Conservation (phyloP, 2,329 filamentous ascomycete species). For the Fusarium mexicanum region DNA sequence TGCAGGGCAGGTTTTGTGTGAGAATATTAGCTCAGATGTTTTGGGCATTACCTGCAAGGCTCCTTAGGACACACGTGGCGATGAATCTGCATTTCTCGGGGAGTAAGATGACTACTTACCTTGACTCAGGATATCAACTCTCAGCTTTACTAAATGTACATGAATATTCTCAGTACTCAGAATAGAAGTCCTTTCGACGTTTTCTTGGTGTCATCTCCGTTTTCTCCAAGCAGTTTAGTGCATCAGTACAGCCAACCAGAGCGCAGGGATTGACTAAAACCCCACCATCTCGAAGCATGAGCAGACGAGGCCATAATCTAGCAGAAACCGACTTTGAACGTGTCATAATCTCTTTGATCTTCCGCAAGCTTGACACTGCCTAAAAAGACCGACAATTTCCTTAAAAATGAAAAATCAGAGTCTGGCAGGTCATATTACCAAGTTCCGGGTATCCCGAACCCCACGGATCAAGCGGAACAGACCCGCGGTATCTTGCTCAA, state of each 20-base stretch:
- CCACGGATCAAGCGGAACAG: conserved; percentile 6
- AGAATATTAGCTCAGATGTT: neutral
- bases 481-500: neutral
- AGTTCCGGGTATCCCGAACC: neutral
- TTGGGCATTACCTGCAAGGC: neutral
- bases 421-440: neutral
- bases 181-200: neutral
- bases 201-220: no score
- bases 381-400: rapidly evolving
- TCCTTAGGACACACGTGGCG: neutral
- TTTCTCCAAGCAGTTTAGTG: neutral
- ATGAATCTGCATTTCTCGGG: neutral
- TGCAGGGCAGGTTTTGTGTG: neutral
- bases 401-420: neutral
- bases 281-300: neutral
- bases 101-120: rapidly evolving
- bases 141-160: rapidly evolving
- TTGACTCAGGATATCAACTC: rapidly evolving
- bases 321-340: neutral
- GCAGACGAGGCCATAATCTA: no score
- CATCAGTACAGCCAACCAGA: neutral
- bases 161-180: rapidly evolving
- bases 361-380: rapidly evolving
- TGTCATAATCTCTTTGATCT: neutral
- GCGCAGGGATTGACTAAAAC: neutral